These are phyloP conservation scores for Diaporthe ampelina DNA, from an alignment of 2,329 filamentous ascomycete genomes.

Conservation along the genomic window DNA sequence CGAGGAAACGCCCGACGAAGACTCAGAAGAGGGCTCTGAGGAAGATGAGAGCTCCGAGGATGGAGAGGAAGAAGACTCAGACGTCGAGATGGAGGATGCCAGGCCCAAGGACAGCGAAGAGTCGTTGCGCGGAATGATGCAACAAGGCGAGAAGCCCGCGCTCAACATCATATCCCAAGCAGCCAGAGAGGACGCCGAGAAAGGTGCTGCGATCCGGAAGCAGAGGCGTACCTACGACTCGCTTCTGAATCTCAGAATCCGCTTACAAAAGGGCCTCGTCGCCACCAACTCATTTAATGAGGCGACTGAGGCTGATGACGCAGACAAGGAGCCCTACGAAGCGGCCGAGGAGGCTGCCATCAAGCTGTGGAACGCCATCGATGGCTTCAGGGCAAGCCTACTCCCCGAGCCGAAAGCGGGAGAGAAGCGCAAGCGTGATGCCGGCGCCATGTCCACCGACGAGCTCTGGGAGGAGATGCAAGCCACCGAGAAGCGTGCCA, in stretches of 20 bases:
- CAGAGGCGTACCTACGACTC: conserved; percentile 91
- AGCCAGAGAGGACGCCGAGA: conserved; percentile 82
- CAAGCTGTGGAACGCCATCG: conserved; percentile 86
- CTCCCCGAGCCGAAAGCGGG: conserved; percentile 63
- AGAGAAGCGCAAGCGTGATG: conserved; percentile 72
- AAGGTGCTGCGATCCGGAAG: conserved; percentile 87
- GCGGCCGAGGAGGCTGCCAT: conserved; percentile 89
- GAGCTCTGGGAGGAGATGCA: conserved; percentile 82
- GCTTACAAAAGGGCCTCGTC: conserved; percentile 90
- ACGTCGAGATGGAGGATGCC: conserved; percentile 49
- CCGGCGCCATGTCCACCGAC: conserved; percentile 71
- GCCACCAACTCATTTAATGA: conserved; percentile 80
- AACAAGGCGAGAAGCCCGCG: conserved; percentile 75
- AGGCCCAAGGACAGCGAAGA: conserved; percentile 59
- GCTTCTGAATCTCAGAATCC: conserved; percentile 90
- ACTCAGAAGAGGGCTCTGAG: conserved; percentile 48
- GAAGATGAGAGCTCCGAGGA: conserved; percentile 54
- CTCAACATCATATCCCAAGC: conserved; percentile 73
- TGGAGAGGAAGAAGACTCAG: conserved; percentile 51
- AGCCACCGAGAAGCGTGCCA: conserved; percentile 71
- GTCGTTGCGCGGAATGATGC: conserved; percentile 77
- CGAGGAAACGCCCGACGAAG: conserved; percentile 42
- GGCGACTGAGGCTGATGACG: conserved; percentile 54
- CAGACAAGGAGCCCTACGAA: conserved; percentile 69
- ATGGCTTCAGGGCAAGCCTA: conserved; percentile 75